Evolutionary conservation across 306 rosid species (phyloP).

Genomic region (Acacia crassicarpa): DNA sequence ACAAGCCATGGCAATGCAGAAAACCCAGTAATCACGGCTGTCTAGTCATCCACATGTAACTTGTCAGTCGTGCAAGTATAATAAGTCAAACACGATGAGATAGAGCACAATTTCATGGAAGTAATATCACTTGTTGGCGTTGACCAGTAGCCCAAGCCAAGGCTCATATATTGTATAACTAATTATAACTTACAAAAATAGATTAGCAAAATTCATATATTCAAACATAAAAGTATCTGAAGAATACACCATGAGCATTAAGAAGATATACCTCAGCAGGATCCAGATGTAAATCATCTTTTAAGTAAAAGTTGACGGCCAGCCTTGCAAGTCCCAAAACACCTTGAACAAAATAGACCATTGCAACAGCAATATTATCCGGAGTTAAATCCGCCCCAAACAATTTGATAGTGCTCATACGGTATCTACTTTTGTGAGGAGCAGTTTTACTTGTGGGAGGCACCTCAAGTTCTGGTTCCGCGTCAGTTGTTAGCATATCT

Average conservation of each 20-base stretch:
- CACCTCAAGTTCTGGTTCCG: conserved; percentile 44
- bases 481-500: conserved; percentile 41
- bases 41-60: conserved; percentile 59
- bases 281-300: conserved; percentile 91
- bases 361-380: conserved; percentile 87
- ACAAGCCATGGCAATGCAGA: conserved; percentile 92
- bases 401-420: conserved; percentile 41
- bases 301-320: conserved; percentile 83
- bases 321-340: conserved; percentile 93
- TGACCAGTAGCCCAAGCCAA: conserved; percentile 8
- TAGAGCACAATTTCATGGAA: background rate
- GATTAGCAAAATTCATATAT: background rate
- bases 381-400: conserved; percentile 86
- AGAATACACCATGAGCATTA: conserved; percentile 27
- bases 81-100: conserved; percentile 6
- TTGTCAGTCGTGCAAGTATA: conserved; percentile 38
- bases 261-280: conserved; percentile 85
- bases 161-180: background rate
- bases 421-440: conserved; percentile 47
- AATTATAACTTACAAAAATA: conserved; percentile 5
- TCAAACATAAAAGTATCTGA: conserved; percentile 8
- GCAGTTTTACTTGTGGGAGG: conserved; percentile 41
- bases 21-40: conserved; percentile 89
- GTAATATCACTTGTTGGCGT: background rate
- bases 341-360: conserved; percentile 99